Conservation (phyloP, 352 stramenopile species). For the Globisporangium barbulae region DNA sequence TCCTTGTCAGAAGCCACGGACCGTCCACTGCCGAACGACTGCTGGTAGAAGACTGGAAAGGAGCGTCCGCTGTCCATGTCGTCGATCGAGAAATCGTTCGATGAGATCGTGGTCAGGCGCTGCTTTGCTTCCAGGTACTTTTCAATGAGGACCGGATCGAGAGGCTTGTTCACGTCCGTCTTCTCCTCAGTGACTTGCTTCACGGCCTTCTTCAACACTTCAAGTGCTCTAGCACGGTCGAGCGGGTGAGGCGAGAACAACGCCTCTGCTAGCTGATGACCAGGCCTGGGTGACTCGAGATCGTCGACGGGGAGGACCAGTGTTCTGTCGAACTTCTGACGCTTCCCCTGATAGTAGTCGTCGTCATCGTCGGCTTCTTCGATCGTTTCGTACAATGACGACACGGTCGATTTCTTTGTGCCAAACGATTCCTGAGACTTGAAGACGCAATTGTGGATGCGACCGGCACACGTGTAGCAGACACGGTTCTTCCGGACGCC, state of each 20-base stretch:
- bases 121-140: constrained; percentile 51
- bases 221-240: constrained; percentile 46
- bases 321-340: constrained; percentile 5
- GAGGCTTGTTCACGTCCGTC: constrained; percentile 6
- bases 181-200: constrained; percentile 32
- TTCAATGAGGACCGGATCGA: constrained; percentile 40
- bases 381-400: constrained; percentile 11
- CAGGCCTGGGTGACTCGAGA: constrained; percentile 30
- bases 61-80: constrained; percentile 3
- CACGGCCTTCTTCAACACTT: constrained; percentile 47
- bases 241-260: constrained; percentile 56
- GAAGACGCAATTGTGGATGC: constrained; percentile 7
- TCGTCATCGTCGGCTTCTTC: constrained; percentile 12
- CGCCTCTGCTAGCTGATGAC: constrained; percentile 54
- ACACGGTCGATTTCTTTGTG: constrained; percentile 6
- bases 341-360: neutral
- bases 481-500: constrained; percentile 53
- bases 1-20: neutral
- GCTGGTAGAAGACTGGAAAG: constrained; percentile 10
- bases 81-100: neutral
- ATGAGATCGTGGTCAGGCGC: constrained; percentile 30
- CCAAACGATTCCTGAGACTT: constrained; percentile 4
- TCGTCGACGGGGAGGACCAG: constrained; percentile 13
- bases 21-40: neutral
- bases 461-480: constrained; percentile 25